phyloP scores from a whole-genome alignment of 495 filamentous ascomycete genomes.

The Aspergillus avenaceus region DNA sequence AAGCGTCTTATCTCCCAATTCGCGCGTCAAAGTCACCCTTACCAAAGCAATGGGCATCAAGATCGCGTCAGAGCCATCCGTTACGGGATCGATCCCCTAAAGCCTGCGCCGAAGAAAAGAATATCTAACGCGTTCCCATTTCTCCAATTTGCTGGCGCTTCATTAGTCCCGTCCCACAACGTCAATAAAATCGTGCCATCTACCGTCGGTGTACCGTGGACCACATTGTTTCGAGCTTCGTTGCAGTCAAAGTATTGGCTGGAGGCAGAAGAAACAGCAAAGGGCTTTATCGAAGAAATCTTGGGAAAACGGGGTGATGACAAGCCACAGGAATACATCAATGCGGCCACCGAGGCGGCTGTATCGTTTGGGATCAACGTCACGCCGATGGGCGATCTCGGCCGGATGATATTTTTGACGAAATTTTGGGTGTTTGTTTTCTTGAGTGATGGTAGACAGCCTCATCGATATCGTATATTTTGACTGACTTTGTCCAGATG shows the following conservation, averaged over 20 bases:
- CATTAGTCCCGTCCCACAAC: not conserved
- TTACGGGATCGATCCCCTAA: too few relatives aligned
- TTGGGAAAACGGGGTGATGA: not conserved
- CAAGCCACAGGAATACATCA: not conserved
- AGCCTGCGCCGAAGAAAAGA: too few relatives aligned
- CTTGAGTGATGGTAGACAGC: slow-evolving; percentile 10
- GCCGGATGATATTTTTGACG: slow-evolving; percentile 2
- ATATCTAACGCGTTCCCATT: not conserved
- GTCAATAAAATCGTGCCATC: slow-evolving; percentile 4
- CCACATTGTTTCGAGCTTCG: slow-evolving; percentile 1
- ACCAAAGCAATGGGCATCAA: too few relatives aligned
- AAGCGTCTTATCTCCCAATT: too few relatives aligned
- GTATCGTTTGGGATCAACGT: slow-evolving; percentile 6
- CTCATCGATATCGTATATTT: not conserved
- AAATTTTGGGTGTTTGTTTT: slow-evolving; percentile 9
- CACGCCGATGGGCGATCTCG: slow-evolving; percentile 2
- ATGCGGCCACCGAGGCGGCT: slow-evolving; percentile 3
- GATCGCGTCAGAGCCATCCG: too few relatives aligned
- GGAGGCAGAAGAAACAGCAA: slow-evolving; percentile 8
- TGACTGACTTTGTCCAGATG: not conserved
- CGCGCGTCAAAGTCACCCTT: too few relatives aligned
- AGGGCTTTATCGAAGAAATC: not conserved
- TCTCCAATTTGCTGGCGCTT: not conserved
- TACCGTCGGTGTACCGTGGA: slow-evolving; percentile 8
- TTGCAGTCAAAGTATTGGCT: slow-evolving; percentile 14